Percentiles rank a stretch among this genome's conserved stretches.
These are phyloP conservation scores for Alternaria infectoria DNA, from an alignment of 2,329 filamentous ascomycete species.

Conservation along the genomic window DNA sequence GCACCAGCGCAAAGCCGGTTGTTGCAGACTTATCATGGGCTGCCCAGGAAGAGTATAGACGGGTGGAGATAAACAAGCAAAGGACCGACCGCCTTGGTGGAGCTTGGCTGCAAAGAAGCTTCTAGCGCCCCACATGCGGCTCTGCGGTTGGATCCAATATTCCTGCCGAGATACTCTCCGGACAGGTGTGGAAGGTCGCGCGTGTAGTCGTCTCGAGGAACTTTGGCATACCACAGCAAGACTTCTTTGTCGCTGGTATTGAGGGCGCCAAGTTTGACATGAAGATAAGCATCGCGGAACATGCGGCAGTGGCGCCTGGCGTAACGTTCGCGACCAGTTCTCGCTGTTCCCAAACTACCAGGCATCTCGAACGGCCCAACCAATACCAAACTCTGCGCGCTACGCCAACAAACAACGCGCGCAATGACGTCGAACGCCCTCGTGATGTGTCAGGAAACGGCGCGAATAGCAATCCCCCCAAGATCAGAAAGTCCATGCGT, in stretches of 20 bases:
- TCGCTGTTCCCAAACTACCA: not conserved
- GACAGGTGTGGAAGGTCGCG: conserved; percentile 1
- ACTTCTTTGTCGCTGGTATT: not conserved
- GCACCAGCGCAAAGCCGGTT: conserved; percentile 16
- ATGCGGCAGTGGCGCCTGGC: conserved; percentile 7
- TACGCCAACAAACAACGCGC: not conserved
- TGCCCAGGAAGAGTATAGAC: conserved; percentile 19
- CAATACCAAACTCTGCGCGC: not conserved
- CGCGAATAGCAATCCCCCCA: conserved; percentile 3
- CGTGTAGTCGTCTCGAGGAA: not conserved
- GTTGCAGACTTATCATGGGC: conserved; percentile 23
- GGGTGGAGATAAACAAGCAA: conserved; percentile 29
- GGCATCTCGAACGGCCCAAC: conserved; percentile 1
- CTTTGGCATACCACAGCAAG: not conserved
- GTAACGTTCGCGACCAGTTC: conserved; percentile 1
- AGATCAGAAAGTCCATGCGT: not conserved
- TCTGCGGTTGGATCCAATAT: conserved; percentile 28
- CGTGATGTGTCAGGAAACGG: conserved; percentile 6
- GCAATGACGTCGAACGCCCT: conserved; percentile 5
- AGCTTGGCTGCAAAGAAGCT: conserved; percentile 40
- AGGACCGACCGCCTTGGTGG: conserved; percentile 30
- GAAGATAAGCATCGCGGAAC: conserved; percentile 2
- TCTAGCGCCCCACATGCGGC: conserved; percentile 40
- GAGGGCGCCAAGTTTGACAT: not conserved
- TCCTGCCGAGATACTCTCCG: conserved; percentile 16